These are phyloP conservation scores for Penicillium sp. DNA, from an alignment of 2,329 filamentous ascomycete species.

Conservation along the genomic window DNA sequence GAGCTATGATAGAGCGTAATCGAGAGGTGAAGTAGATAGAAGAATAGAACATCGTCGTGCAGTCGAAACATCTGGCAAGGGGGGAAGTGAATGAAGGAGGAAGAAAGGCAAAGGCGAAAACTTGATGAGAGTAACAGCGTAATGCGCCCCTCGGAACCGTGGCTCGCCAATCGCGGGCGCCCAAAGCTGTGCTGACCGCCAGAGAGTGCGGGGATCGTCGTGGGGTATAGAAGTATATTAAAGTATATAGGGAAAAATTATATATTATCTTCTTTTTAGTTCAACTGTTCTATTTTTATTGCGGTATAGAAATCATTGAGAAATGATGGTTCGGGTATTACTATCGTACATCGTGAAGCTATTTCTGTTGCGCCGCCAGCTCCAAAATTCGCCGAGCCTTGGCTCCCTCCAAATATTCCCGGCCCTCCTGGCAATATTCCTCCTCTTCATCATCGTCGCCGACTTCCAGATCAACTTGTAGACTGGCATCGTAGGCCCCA, in stretches of 20 bases:
- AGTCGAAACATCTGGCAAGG: slow-evolving; percentile 16
- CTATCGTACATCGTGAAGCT: slow-evolving; percentile 6
- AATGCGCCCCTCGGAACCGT: slow-evolving; percentile 5
- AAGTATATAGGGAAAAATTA: no score
- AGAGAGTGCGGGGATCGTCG: slow-evolving; percentile 4
- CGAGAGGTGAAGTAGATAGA: slow-evolving; percentile 12
- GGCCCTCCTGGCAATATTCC: slow-evolving; percentile 37
- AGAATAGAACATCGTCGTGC: slow-evolving; percentile 22
- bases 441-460: slow-evolving; percentile 44
- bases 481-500: slow-evolving; percentile 77
- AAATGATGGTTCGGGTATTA: slow-evolving; percentile 15
- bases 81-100: slow-evolving; percentile 12
- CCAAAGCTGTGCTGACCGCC: slow-evolving; percentile 3
- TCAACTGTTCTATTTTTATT: no score
- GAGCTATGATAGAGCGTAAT: slow-evolving; percentile 22
- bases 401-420: slow-evolving; percentile 47
- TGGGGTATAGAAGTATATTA: background rate
- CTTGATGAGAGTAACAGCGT: background rate
- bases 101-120: background rate
- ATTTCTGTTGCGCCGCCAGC: slow-evolving; percentile 26
- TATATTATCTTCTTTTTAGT: no score
- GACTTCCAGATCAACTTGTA: slow-evolving; percentile 64
- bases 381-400: slow-evolving; percentile 45
- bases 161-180: slow-evolving; percentile 4
- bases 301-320: no score